These are phyloP conservation scores for Spathaspora passalidarum DNA, from an alignment of 805 yeast genomes.

Conservation along the genomic window DNA sequence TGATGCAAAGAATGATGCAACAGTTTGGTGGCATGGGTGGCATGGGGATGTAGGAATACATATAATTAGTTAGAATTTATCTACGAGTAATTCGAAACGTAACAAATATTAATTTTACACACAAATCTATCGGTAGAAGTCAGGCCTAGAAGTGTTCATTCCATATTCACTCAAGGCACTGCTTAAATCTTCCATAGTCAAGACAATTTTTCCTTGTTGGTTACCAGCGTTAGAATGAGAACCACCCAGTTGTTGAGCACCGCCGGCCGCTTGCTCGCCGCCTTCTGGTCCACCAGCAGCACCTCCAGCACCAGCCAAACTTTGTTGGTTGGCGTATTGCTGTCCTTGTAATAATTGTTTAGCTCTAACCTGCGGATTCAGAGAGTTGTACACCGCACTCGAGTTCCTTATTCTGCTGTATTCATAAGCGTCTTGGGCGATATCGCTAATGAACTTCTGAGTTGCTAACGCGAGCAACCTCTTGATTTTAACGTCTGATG, in stretches of 20 bases:
- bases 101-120: too few relatives aligned
- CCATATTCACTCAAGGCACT: constrained; percentile 94
- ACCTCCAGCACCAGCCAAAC: constrained; percentile 20
- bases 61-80: neutral
- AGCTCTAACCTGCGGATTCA: constrained; percentile 84
- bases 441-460: constrained; percentile 89
- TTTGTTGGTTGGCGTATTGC: constrained; percentile 44
- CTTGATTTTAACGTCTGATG: constrained; percentile 70
- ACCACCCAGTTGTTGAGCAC: constrained; percentile 39
- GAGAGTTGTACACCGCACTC: constrained; percentile 78
- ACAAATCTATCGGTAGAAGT: constrained; percentile 69
- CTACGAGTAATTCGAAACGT: neutral
- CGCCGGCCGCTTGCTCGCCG: constrained; percentile 28
- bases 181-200: constrained; percentile 90
- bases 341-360: constrained; percentile 71
- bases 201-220: constrained; percentile 72
- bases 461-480: constrained; percentile 90
- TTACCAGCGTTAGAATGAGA: constrained; percentile 44
- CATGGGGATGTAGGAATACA: constrained; percentile 20
- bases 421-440: constrained; percentile 96
- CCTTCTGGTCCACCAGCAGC: constrained; percentile 22
- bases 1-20: constrained; percentile 62
- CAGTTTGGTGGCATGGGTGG: constrained; percentile 70
- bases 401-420: constrained; percentile 89
- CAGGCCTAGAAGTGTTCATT: constrained; percentile 85